Evolutionary conservation across 371 early-diverging fungal genomes (phyloP).

Genomic region (Blakeslea trispora): DNA sequence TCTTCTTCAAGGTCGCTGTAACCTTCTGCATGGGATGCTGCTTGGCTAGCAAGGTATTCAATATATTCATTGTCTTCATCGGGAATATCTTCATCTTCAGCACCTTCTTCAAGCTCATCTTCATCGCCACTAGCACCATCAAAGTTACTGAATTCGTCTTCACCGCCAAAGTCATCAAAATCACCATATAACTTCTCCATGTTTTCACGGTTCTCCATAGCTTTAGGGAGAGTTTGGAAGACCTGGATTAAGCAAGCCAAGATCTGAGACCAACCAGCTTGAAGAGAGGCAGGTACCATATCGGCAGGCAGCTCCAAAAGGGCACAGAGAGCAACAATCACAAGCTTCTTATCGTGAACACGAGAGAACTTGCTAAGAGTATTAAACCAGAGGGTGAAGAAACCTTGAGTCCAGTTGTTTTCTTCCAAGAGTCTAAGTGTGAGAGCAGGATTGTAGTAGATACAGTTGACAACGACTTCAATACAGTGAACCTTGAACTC

Average conservation of each 20-base stretch:
- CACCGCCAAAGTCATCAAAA: conserved; percentile 62
- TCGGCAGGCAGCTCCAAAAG: conserved; percentile 73
- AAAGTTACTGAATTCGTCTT: conserved; percentile 46
- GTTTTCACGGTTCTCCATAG: conserved; percentile 71
- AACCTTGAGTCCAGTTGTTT: conserved; percentile 69
- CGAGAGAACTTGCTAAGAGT: conserved; percentile 71
- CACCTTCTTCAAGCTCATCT: conserved; percentile 39
- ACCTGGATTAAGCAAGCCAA: conserved; percentile 62
- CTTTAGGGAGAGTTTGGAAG: conserved; percentile 78
- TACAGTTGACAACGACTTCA: conserved; percentile 74
- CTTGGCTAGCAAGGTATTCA: conserved; percentile 66
- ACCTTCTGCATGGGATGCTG: conserved; percentile 25
- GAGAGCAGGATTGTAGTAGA: conserved; percentile 82
- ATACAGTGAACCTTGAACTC: conserved; percentile 61
- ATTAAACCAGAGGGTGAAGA: conserved; percentile 83
- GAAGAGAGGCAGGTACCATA: conserved; percentile 71
- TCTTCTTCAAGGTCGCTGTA: conserved; percentile 57
- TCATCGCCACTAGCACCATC: conserved; percentile 45
- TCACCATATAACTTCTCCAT: conserved; percentile 66
- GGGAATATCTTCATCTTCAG: conserved; percentile 59
- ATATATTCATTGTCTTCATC: conserved; percentile 67
- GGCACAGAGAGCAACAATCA: conserved; percentile 77
- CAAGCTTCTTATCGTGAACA: conserved; percentile 92
- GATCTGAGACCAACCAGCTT: conserved; percentile 71
- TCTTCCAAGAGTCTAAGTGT: conserved; percentile 80